A percentile compares a stretch with the other conserved stretches of the same genome.
These are phyloP conservation scores for Volvox africanus DNA, from an alignment of 139 green algal genomes.

Conservation along the genomic window DNA sequence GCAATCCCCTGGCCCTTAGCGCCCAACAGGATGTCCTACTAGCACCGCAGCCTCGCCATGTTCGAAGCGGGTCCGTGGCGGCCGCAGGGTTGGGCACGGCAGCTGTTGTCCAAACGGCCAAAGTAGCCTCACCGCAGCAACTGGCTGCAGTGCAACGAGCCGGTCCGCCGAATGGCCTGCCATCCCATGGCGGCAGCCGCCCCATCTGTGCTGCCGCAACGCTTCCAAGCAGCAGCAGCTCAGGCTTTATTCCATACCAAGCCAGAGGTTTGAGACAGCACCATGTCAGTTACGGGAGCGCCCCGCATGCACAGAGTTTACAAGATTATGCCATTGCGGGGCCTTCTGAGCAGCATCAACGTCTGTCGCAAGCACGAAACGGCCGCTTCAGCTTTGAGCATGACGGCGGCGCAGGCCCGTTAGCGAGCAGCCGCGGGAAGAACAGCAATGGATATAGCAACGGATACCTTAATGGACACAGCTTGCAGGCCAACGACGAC, in stretches of 20 bases:
- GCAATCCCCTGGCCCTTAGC: background rate
- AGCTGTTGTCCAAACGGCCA: constrained; percentile 21
- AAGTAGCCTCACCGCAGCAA: constrained; percentile 40
- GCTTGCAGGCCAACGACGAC: background rate
- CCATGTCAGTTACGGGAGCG: background rate
- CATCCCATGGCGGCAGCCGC: constrained; percentile 11
- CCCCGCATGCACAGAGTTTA: background rate
- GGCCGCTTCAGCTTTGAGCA: background rate
- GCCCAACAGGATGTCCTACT: background rate
- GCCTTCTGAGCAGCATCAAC: background rate
- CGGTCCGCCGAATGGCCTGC: constrained; percentile 31
- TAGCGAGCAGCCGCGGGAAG: background rate
- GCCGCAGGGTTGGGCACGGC: background rate
- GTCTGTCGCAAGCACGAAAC: background rate
- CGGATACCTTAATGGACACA: background rate
- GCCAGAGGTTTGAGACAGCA: background rate
- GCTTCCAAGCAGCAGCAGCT: constrained; percentile 22
- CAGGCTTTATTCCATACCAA: background rate
- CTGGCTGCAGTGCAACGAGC: background rate
- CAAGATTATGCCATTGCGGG: background rate
- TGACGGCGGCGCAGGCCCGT: background rate
- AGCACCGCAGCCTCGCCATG: constrained; percentile 9
- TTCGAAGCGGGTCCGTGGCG: background rate
- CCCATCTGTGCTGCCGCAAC: background rate
- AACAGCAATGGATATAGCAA: constrained; percentile 3